Conservation (phyloP, 139 green algal genomes). For the Microglena sp. region DNA sequence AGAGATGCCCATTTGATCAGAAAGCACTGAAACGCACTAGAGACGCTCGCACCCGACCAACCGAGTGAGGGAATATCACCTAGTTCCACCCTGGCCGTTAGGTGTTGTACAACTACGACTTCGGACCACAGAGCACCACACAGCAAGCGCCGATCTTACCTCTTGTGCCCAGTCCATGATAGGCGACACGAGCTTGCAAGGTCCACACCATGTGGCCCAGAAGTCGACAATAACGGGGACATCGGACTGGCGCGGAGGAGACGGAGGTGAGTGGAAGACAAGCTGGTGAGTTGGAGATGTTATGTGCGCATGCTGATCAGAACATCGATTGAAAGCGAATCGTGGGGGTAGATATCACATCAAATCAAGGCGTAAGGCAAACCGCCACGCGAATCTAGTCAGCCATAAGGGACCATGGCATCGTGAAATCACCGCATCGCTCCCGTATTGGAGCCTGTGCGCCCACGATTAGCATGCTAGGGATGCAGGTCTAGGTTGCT, state of each 20-base stretch:
- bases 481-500: neutral
- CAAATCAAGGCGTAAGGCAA: too few species aligned
- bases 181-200: conserved; percentile 81
- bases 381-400: too few species aligned
- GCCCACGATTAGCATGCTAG: neutral
- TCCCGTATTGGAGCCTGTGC: neutral
- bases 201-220: conserved; percentile 82
- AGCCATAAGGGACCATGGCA: too few species aligned
- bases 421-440: too few species aligned
- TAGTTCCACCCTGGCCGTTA: neutral
- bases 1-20: neutral
- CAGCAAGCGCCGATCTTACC: conserved; percentile 16
- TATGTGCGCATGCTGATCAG: too few species aligned
- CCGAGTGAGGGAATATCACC: neutral
- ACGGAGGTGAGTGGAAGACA: neutral
- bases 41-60: neutral
- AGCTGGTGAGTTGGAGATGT: neutral
- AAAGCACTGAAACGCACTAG: neutral
- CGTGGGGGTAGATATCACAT: too few species aligned
- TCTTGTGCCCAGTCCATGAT: conserved; percentile 60
- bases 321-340: too few species aligned
- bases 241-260: conserved; percentile 39
- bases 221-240: conserved; percentile 87
- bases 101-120: neutral
- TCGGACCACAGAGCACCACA: neutral